Conservation (phyloP, 2,329 filamentous ascomycete genomes). For the Monilinia vaccinii-corymbosi region DNA sequence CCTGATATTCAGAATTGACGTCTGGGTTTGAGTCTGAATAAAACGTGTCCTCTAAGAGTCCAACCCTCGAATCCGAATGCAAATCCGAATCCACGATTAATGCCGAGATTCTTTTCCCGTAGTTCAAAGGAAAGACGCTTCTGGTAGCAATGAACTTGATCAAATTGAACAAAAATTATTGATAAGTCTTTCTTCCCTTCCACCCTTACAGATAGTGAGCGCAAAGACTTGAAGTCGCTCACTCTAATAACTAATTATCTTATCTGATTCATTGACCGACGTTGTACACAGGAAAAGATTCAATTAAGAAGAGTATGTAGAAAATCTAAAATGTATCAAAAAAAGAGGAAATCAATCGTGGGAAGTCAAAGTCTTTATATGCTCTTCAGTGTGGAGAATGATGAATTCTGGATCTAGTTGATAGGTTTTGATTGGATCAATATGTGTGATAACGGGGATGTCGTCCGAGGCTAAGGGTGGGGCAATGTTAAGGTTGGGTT, state of each 20-base stretch:
- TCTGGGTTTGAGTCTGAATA: constrained; percentile 15
- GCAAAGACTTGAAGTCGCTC: constrained; percentile 32
- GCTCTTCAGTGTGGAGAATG: not conserved
- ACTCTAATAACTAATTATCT: constrained; percentile 20
- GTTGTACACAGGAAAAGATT: not conserved
- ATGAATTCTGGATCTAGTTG: not conserved
- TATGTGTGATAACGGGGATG: not conserved
- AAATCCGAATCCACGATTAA: constrained; percentile 5
- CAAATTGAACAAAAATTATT: not conserved
- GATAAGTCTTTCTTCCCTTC: constrained; percentile 27
- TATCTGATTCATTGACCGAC: not conserved
- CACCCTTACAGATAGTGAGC: constrained; percentile 20
- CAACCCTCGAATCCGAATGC: not conserved
- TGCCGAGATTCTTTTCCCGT: not conserved
- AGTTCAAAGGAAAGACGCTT: not conserved
- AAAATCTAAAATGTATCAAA: too few relatives aligned
- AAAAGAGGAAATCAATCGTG: not conserved
- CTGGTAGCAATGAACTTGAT: not conserved
- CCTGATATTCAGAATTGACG: not conserved
- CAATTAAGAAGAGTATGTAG: not conserved
- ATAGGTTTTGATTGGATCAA: not conserved
- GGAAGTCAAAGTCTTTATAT: constrained; percentile 4
- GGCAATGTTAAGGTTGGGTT: not conserved
- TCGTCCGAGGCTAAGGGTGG: not conserved
- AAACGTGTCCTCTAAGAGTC: constrained; percentile 26